Evolutionary conservation across 306 rosid genomes (phyloP).

Genomic region (Dryas octopetala): DNA sequence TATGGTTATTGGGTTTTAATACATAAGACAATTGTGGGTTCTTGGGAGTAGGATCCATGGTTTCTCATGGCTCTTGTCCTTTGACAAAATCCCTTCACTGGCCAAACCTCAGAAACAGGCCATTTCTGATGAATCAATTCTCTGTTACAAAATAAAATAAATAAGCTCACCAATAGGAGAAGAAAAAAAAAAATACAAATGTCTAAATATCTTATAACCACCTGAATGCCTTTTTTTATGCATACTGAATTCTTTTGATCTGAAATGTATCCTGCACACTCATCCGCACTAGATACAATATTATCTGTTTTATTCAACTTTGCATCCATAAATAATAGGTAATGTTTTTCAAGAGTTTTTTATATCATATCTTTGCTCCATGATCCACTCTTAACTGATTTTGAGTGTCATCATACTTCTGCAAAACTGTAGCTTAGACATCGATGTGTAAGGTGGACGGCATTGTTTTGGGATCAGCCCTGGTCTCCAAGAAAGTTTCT

Average conservation of each 20-base stretch:
- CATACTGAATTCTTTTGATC: neutral
- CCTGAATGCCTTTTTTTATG: neutral
- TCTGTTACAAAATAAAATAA: neutral
- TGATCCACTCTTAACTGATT: neutral
- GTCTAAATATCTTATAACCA: neutral
- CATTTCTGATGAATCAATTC: neutral
- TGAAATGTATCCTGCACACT: neutral
- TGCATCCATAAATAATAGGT: neutral
- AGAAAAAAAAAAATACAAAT: neutral
- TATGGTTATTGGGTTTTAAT: neutral
- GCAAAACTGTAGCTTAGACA: conserved; percentile 33
- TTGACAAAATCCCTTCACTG: neutral
- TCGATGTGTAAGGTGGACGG: conserved; percentile 36
- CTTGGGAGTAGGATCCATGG: neutral
- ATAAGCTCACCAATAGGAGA: neutral
- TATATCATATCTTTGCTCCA: neutral
- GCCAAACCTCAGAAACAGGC: neutral
- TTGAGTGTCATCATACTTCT: conserved; percentile 19
- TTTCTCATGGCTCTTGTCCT: neutral
- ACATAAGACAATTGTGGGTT: neutral
- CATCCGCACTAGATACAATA: neutral
- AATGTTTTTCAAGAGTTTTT: neutral
- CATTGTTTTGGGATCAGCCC: conserved; percentile 18
- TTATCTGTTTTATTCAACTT: neutral
- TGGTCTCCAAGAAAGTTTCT: conserved; percentile 23